A percentile compares a stretch with the other conserved stretches of the same genome.
phyloP scores from a whole-genome alignment of 371 early-diverging fungal genomes.

The Rhizopus arrhizus region DNA sequence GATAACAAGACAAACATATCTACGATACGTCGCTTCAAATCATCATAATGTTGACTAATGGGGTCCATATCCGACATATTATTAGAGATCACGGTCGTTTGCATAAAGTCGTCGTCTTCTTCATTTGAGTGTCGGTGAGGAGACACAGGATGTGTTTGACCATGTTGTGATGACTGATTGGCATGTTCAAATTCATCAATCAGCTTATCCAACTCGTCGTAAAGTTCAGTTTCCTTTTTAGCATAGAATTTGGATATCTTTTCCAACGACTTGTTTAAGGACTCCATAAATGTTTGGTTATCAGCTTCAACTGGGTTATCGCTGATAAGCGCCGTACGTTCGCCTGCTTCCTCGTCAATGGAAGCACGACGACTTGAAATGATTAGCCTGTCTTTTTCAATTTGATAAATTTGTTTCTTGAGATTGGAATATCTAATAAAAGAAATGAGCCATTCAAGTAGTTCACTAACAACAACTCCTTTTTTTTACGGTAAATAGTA shows the following conservation, averaged over 20 bases:
- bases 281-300: constrained; percentile 65
- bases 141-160: constrained; percentile 26
- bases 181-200: constrained; percentile 41
- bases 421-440: constrained; percentile 77
- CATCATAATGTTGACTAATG: constrained; percentile 22
- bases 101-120: constrained; percentile 45
- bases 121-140: constrained; percentile 44
- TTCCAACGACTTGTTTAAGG: constrained; percentile 78
- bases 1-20: constrained; percentile 80
- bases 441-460: neutral
- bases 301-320: constrained; percentile 43
- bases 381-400: constrained; percentile 80
- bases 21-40: constrained; percentile 51
- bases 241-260: constrained; percentile 82
- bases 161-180: constrained; percentile 17
- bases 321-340: constrained; percentile 45
- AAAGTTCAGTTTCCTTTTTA: constrained; percentile 80
- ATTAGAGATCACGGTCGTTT: constrained; percentile 47
- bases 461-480: neutral
- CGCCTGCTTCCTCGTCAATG: constrained; percentile 41
- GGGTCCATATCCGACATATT: constrained; percentile 39
- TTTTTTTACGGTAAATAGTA: constrained; percentile 68
- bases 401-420: constrained; percentile 86
- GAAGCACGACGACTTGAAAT: constrained; percentile 28
- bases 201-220: constrained; percentile 61